Conservation (phyloP, 2,329 filamentous ascomycete genomes). For the Aspergillus fischeri region DNA sequence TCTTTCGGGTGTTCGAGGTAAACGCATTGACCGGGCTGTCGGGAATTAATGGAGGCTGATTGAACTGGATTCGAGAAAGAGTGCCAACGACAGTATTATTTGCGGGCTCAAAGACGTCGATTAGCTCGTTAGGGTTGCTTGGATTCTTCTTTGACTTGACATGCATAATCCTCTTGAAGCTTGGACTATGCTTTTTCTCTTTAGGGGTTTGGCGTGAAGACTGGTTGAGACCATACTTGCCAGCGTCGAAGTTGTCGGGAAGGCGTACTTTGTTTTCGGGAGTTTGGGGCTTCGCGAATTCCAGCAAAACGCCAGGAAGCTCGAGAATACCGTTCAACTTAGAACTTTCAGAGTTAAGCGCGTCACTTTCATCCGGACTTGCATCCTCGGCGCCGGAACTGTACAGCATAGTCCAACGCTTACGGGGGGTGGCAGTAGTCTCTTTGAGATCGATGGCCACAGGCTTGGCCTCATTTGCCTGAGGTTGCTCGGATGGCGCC, state of each 20-base stretch:
- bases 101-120: conserved; percentile 11
- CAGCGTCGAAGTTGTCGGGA: conserved; percentile 12
- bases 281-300: background rate
- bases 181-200: background rate
- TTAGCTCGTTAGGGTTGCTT: conserved; percentile 4
- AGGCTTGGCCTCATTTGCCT: background rate
- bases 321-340: background rate
- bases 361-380: background rate
- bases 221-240: conserved; percentile 14
- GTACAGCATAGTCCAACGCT: conserved; percentile 18
- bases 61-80: conserved; percentile 7
- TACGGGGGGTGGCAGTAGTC: conserved; percentile 7
- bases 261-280: conserved; percentile 2
- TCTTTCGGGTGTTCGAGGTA: background rate
- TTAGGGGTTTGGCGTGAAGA: background rate
- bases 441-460: conserved; percentile 1
- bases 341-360: background rate
- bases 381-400: background rate
- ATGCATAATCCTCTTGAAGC: background rate
- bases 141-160: background rate
- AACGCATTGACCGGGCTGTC: background rate
- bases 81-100: background rate
- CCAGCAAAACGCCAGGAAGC: background rate
- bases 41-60: conserved; percentile 19
- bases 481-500: background rate